phyloP scores from a whole-genome alignment of 2,329 filamentous ascomycete genomes.

The Penicillium brasilianum region DNA sequence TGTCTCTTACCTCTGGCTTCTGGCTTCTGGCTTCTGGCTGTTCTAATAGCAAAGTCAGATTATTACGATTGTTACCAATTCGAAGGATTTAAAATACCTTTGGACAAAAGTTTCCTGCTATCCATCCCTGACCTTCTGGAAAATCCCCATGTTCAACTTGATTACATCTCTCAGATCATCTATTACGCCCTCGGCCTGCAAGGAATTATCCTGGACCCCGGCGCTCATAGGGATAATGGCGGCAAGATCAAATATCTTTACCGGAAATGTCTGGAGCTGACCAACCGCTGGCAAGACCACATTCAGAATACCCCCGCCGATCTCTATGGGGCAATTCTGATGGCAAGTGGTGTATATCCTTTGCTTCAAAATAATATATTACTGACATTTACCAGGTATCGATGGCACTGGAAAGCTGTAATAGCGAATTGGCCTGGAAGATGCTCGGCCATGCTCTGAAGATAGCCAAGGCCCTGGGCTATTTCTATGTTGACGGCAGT shows the following conservation, averaged over 20 bases:
- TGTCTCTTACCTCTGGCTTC: not conserved
- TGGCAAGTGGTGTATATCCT: not conserved
- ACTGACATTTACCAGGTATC: not conserved
- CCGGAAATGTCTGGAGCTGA: not conserved
- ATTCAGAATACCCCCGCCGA: not conserved
- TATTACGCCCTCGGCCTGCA: not conserved
- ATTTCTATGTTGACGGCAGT: not conserved
- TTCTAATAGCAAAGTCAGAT: not conserved
- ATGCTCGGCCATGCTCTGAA: not conserved
- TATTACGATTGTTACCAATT: not conserved
- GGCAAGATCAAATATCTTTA: not conserved
- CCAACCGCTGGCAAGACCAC: not conserved
- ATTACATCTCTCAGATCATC: not conserved
- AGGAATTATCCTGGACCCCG: not conserved
- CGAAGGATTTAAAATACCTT: not conserved
- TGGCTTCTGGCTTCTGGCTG: not conserved
- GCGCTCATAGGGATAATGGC: not conserved
- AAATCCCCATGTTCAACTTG: not conserved
- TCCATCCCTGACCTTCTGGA: not conserved
- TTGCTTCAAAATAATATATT: not conserved
- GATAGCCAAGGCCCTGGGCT: not conserved
- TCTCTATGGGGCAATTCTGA: not conserved
- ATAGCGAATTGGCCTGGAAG: conserved; percentile 1
- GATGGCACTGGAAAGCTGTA: not conserved
- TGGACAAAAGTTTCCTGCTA: not conserved